phyloP scores from a whole-genome alignment of 2,329 filamentous ascomycete genomes.

The Alternaria incomplexa region DNA sequence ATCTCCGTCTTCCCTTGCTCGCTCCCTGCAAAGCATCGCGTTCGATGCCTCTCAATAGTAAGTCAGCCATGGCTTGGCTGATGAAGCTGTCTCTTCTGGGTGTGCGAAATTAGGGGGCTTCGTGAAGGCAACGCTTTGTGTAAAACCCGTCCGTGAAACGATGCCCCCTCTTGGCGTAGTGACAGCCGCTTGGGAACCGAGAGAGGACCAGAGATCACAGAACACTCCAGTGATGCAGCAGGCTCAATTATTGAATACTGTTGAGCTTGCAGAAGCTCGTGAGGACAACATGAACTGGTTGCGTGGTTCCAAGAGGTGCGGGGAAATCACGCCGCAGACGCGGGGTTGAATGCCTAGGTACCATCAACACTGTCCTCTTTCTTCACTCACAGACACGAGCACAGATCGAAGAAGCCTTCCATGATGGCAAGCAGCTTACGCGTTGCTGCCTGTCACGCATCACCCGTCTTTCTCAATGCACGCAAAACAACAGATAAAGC shows the following conservation, averaged over 20 bases:
- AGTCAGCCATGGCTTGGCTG: background rate
- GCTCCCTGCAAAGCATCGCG: background rate
- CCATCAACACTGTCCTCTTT: background rate
- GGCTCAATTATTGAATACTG: background rate
- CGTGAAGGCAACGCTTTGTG: background rate
- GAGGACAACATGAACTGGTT: background rate
- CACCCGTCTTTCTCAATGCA: slow-evolving; percentile 58
- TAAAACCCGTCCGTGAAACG: background rate
- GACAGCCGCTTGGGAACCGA: background rate
- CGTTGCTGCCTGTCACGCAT: slow-evolving; percentile 35
- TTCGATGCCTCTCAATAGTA: background rate
- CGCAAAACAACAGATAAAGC: slow-evolving; percentile 56
- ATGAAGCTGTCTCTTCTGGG: background rate
- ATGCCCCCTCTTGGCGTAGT: background rate
- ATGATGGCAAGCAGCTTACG: slow-evolving; percentile 22
- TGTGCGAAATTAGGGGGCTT: background rate
- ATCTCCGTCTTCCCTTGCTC: background rate
- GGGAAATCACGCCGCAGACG: background rate
- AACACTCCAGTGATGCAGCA: background rate
- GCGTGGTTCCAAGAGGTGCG: background rate
- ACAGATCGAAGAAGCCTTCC: background rate
- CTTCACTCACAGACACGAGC: background rate
- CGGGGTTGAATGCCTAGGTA: background rate
- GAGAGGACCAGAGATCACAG: background rate
- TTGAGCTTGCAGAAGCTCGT: background rate